Conservation (phyloP, 441 rosid genomes). For the Euphorbia schlechtendalii region DNA sequence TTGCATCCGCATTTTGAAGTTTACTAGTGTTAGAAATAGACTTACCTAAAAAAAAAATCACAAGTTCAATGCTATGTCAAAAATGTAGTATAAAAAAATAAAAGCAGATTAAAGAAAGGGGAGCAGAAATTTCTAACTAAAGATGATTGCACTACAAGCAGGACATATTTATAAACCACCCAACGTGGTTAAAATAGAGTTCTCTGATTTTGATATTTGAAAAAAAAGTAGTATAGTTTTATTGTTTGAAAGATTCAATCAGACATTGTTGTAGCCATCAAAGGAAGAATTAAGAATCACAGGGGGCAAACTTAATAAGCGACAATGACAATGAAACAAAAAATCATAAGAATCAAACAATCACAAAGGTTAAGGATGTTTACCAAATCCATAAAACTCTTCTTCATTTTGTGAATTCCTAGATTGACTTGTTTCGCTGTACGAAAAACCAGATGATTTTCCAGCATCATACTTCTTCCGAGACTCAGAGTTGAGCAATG, state of each 20-base stretch:
- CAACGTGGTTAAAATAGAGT: neutral
- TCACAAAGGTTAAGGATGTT: constrained; percentile 8
- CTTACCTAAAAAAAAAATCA: neutral
- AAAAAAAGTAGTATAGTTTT: neutral
- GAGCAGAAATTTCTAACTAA: neutral
- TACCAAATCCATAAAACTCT: constrained; percentile 95
- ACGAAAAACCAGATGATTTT: constrained; percentile 55
- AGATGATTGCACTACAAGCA: neutral
- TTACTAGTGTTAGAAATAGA: neutral
- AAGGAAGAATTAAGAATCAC: neutral
- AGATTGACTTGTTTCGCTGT: constrained; percentile 40
- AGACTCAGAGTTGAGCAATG: constrained; percentile 66
- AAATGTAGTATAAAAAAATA: neutral
- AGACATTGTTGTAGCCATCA: neutral
- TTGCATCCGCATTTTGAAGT: neutral
- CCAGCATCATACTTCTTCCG: constrained; percentile 46
- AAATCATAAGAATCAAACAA: neutral
- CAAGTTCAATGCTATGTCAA: neutral
- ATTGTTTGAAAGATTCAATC: neutral
- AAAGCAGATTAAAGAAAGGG: neutral
- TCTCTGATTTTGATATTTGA: neutral
- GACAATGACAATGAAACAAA: too few species aligned
- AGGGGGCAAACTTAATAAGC: too few species aligned
- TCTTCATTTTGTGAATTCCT: constrained; percentile 41
- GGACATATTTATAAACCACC: neutral